These are phyloP conservation scores for Hyparrhenia diplandra DNA, from an alignment of 176 grass and related monocot species.

Conservation along the genomic window DNA sequence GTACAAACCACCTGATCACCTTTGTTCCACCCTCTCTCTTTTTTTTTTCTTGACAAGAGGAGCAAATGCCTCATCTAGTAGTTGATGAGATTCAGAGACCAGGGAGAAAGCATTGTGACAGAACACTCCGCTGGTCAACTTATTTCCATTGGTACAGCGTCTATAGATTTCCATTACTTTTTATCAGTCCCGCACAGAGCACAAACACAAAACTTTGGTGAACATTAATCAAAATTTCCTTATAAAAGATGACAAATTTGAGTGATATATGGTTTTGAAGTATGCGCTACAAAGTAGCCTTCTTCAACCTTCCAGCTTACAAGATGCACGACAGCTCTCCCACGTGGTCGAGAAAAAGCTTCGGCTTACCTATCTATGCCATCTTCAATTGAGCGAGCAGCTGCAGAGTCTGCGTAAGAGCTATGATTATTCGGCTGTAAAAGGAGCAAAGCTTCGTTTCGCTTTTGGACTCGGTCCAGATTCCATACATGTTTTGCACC, in stretches of 20 bases:
- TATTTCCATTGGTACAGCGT: too few species aligned
- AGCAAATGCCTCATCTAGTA: not conserved
- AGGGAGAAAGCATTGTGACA: not conserved
- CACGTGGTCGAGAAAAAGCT: not conserved
- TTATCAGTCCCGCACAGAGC: not conserved
- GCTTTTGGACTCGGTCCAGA: not conserved
- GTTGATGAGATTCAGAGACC: not conserved
- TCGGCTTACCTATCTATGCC: not conserved
- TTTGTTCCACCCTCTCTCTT: not conserved
- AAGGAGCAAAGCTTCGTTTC: not conserved
- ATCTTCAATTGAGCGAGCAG: not conserved
- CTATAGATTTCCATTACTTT: not conserved
- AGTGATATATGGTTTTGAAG: not conserved
- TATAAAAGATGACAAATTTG: not conserved
- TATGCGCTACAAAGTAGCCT: not conserved
- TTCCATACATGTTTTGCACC: constrained; percentile 14
- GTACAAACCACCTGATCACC: not conserved
- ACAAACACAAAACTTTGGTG: not conserved
- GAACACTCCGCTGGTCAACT: not conserved
- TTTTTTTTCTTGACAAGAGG: not conserved
- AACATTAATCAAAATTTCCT: not conserved
- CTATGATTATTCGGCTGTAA: constrained; percentile 20
- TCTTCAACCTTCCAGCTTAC: not conserved
- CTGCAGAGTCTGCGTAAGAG: not conserved
- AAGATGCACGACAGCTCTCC: not conserved